These are phyloP conservation scores for Lophium mytilinum DNA, from an alignment of 495 filamentous ascomycete species.

Conservation along the genomic window DNA sequence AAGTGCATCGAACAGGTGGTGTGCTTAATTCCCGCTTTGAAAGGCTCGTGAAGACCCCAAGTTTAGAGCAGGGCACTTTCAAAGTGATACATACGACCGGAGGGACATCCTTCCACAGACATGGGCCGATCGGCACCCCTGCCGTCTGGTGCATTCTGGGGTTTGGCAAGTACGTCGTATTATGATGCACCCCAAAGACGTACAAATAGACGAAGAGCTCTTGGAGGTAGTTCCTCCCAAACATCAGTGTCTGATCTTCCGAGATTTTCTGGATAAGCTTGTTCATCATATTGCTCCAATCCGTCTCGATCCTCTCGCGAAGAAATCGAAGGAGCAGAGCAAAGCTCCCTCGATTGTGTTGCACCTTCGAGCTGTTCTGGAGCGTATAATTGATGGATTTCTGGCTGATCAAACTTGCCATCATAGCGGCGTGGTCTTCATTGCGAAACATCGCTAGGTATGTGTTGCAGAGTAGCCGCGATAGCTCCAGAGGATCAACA, in stretches of 20 bases:
- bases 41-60: background rate
- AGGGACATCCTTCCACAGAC: background rate
- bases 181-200: background rate
- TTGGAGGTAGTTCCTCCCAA: background rate
- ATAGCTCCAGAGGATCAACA: background rate
- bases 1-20: background rate
- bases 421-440: background rate
- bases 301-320: background rate
- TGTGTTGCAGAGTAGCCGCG: background rate
- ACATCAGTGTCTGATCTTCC: background rate
- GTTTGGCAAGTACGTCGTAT: background rate
- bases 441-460: background rate
- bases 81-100: constrained; percentile 1
- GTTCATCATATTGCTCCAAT: background rate
- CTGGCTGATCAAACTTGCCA: background rate
- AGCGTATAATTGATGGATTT: background rate
- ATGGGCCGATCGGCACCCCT: background rate
- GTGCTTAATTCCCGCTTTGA: background rate
- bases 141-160: background rate
- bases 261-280: background rate
- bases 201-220: background rate
- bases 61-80: background rate
- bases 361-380: background rate
- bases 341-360: background rate
- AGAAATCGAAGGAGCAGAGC: background rate